Base-by-base conservation (phyloP, 129 eudicot species). In the Ambrosia trifida region DNA sequence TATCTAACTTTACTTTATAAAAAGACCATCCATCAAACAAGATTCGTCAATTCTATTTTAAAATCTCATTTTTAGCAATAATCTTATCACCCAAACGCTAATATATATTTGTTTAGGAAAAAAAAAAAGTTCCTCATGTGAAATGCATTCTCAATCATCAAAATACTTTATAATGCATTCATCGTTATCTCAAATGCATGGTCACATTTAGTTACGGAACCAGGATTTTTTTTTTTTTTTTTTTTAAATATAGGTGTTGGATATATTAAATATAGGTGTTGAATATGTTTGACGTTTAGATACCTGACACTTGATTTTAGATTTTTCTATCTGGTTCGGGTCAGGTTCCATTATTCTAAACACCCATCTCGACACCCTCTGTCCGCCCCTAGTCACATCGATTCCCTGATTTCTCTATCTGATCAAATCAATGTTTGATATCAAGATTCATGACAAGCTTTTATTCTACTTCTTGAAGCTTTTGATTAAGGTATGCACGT, bases 1-100 rank as follows among this genome's bases (percentile, higher is more conserved):
- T 64, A 64, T 40, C 40, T 56, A 40, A 40, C 76, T 41, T 71
- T 57, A 60, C 69, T 61, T 45, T 17, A 31, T 46, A 61, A 24
- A 72, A 61, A 61, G 69, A 60, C 17, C 58, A 30, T 44, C 19
- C 11, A 60, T 53, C 20, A 36, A 54, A 38, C 40, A 45, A 61
- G 57, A 31, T 58, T 58, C 58, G 31, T 43, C 68, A 73, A 50
- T 73, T 41, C 28, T 20, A 47, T 54, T 33, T 33, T 72, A 28
- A 24, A 14, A 64, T 59, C 58, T 11, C 17, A 5, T 68, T 49
- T 17, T 52, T 11, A 19, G 28, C 32, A 52, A 17, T 52, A n/a
- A 17, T 32, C 43, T 49, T 47, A 49, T n/a, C 33, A 31, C 72
- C 46, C 24, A 49, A 31, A 4, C 19, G 2, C 11, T 35, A 7